Evolutionary conservation across 192 early-diverging fungal species (phyloP).

Genomic region (Backusella circina): DNA sequence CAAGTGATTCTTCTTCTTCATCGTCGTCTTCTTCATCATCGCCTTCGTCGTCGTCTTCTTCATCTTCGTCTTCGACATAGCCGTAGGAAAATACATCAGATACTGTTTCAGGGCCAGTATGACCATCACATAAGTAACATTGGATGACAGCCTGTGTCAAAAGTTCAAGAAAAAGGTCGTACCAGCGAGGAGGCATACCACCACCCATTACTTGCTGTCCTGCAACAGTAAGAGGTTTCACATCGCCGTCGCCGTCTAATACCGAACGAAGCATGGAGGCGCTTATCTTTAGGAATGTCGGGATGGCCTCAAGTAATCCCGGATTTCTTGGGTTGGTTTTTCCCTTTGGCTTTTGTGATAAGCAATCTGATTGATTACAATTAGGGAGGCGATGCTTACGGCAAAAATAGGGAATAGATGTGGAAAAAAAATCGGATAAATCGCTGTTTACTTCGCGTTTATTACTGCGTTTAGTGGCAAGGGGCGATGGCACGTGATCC

Average conservation of each 20-base stretch:
- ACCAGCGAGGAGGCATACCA: conserved; percentile 46
- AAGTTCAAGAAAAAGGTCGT: conserved; percentile 49
- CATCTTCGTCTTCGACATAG: conserved; percentile 6
- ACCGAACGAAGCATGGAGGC: conserved; percentile 38
- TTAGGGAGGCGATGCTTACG: conserved; percentile 41
- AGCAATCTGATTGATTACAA: conserved; percentile 20
- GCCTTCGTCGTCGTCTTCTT: neutral
- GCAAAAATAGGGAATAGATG: conserved; percentile 34
- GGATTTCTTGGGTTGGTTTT: conserved; percentile 3
- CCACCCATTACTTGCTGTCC: conserved; percentile 38
- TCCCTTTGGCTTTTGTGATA: conserved; percentile 3
- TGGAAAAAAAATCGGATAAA: conserved; percentile 29
- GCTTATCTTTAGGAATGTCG: conserved; percentile 46
- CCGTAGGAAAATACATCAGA: conserved; percentile 3
- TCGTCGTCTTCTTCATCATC: conserved; percentile 19
- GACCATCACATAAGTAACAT: conserved; percentile 47
- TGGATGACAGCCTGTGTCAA: conserved; percentile 54
- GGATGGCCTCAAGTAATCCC: conserved; percentile 50
- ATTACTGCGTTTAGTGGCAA: neutral
- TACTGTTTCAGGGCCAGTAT: neutral
- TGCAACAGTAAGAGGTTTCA: conserved; percentile 26
- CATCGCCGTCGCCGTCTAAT: conserved; percentile 22
- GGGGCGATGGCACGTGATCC: conserved; percentile 34
- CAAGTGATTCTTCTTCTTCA: conserved; percentile 30
- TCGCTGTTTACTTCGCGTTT: conserved; percentile 2